phyloP scores from a whole-genome alignment of 805 yeast species.

The Komagataella kurtzmanii region DNA sequence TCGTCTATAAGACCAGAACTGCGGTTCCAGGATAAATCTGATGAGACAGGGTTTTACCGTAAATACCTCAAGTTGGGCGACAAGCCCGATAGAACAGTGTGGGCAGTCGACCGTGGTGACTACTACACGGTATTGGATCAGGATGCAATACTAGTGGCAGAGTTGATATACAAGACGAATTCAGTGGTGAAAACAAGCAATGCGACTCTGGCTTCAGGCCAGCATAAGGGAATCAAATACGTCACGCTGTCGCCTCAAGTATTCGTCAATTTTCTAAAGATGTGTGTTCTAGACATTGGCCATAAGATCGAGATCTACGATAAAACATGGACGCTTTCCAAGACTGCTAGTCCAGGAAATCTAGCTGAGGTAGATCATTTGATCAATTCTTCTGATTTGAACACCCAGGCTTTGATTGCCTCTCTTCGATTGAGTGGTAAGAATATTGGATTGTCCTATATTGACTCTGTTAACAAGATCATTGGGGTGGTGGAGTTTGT shows the following conservation, averaged over 20 bases:
- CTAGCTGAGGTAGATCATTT: conserved; percentile 65
- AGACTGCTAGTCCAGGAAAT: conserved; percentile 84
- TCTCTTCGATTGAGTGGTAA: conserved; percentile 33
- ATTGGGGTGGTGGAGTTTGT: conserved; percentile 68
- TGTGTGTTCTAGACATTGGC: conserved; percentile 57
- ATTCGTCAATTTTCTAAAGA: conserved; percentile 47
- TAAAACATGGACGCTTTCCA: conserved; percentile 42
- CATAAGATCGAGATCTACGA: conserved; percentile 73
- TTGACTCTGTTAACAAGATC: conserved; percentile 54
- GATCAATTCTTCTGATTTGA: conserved; percentile 28
- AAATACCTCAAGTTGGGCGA: conserved; percentile 35
- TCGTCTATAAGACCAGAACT: conserved; percentile 36
- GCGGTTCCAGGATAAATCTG: conserved; percentile 39
- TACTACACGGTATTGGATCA: conserved; percentile 62
- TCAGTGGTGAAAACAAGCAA: conserved; percentile 51
- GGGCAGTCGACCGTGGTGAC: conserved; percentile 74
- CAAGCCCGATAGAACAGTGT: conserved; percentile 35
- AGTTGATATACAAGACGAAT: conserved; percentile 68
- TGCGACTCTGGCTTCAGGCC: conserved; percentile 19
- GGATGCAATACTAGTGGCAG: conserved; percentile 79
- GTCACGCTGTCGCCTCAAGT: conserved; percentile 73
- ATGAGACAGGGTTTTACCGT: conserved; percentile 30
- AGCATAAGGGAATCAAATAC: conserved; percentile 26
- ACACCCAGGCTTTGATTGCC: conserved; percentile 39
- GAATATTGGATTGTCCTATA: conserved; percentile 65